These are phyloP conservation scores for Cutaneotrichosporon cutaneum DNA, from an alignment of 1,284 basidiomycete species.

Conservation along the genomic window DNA sequence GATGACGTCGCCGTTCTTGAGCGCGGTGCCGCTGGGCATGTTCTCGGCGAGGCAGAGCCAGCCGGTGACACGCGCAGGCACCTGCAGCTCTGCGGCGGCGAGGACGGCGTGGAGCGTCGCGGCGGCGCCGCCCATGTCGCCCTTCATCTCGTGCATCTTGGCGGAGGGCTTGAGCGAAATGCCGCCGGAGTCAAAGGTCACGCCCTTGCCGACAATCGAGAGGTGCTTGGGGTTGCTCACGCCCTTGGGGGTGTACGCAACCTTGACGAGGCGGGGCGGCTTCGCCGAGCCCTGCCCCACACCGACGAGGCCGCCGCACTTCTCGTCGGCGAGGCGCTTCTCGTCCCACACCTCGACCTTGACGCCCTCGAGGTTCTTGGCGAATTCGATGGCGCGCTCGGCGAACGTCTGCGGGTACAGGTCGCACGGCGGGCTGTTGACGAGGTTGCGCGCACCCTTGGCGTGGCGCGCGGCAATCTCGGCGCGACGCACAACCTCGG, in stretches of 20 bases:
- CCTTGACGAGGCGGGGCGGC: constrained; percentile 22
- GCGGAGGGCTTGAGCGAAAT: constrained; percentile 23
- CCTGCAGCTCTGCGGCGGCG: constrained; percentile 21
- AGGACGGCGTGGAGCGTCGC: constrained; percentile 22
- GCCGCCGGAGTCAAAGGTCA: constrained; percentile 27
- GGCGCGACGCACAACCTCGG: constrained; percentile 14
- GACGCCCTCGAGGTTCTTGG: constrained; percentile 14
- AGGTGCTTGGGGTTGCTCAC: constrained; percentile 18
- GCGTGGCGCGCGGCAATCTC: constrained; percentile 20
- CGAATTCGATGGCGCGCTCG: constrained; percentile 13
- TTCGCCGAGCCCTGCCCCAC: constrained; percentile 20
- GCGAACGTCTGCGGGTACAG: constrained; percentile 20
- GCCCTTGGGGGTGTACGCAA: constrained; percentile 19
- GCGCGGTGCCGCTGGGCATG: constrained; percentile 24
- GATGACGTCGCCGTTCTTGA: constrained; percentile 25
- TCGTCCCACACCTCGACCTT: constrained; percentile 24
- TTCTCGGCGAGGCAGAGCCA: constrained; percentile 26
- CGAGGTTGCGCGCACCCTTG: constrained; percentile 23
- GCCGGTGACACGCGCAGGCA: constrained; percentile 20
- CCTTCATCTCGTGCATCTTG: constrained; percentile 27
- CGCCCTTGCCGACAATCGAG: constrained; percentile 25
- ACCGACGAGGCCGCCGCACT: constrained; percentile 17
- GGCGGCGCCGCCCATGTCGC: constrained; percentile 26
- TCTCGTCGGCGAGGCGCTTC: constrained; percentile 16
- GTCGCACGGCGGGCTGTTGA: constrained; percentile 19